Base-by-base conservation (phyloP, 1,139 yeast genomes). In the Pneumocystis jirovecii region DNA sequence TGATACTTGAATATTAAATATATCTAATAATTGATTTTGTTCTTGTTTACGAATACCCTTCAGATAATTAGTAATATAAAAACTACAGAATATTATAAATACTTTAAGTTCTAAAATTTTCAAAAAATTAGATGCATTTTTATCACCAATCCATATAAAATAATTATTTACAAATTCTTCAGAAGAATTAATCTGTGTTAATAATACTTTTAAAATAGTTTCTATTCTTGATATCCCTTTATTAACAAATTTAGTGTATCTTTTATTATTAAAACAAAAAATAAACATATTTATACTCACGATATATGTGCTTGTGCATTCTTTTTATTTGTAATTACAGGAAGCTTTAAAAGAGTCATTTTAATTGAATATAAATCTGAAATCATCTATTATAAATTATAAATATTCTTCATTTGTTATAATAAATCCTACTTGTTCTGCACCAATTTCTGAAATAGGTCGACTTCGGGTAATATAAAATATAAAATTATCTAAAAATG, bases 311-410 rank as follows among this genome's bases (percentile, higher is more conserved):
- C 44, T 50, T 63, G 68, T 35, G 29, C 61, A 31, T 65, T 67
- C 15, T 65, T 64, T 17, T 66, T 68, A 40, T 63, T 64, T 39
- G 63, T 62, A 21, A 64, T 39, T 31, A 76, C 73, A 3, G 89
- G 89, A 64, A 88, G 76, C 31, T 75, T 76, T 31, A 81, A 70
- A 63, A 89, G 80, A 40, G 82, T 77, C 42, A 79, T 78, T 71
- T 86, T 86, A 70, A 93, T 74, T 10, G 82, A 79, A 60, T 85
- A 83, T 3, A 87, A 73, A 74, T 93, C 98, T 45, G 86, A 76
- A 56, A 86, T 76, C 72, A 93, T 79, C 73, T 65, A 59, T 34
- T 10, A n/a, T 17, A 40, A 17, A 31, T 39, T n/a, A 17, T 37
- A 40, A 60, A 56, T 31, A 61, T 56, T 42, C 19, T 57, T 37